Base-by-base conservation (phyloP, 768 basidiomycete species). In the Pholiota microspora region DNA sequence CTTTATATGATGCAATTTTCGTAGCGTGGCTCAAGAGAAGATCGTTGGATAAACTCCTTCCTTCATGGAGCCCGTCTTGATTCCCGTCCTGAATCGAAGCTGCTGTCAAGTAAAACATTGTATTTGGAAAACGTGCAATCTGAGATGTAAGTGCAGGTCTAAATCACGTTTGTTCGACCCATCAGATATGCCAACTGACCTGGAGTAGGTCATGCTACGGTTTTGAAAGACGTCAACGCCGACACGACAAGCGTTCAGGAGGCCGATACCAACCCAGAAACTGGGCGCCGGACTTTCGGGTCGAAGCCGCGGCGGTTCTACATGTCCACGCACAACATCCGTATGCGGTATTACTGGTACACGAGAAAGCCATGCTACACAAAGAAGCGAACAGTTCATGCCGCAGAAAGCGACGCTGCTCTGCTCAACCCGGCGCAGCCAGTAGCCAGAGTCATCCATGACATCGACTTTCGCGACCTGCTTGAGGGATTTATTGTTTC, bases 261-360 rank as follows among this genome's bases (percentile, higher is more conserved):
- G 35, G 36, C 38, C 48, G 34, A 32, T 28, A 50, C 56, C 35
- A 56, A 56, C 55, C 38, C 55, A 62, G 55, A 49, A 59, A 55
- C 40, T 53, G 28, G 29, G 61, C 52, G 45, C 58, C 61, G 55
- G 46, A 44, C 23, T 48, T 45, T 16, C 47, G 58, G 58, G 34
- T 45, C 59, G 35, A 24, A 29, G 42, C 46, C 54, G 54, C 47
- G 53, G 53, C 47, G 40, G 50, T 51, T 35, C 51, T 49, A 48
- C 54, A 44, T 40, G 47, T 44, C 40, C 32, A 35, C 29, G 18
- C 27, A 52, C 55, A 49, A 12, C 48, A 53, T 42, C 54, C 21
- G 48, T 54, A 53, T 51, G 49, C 49, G 45, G 54, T 48, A 50
- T 35, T 56, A 54, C 18, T 16, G 28, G 45, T 44, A 59, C 55